phyloP scores from a whole-genome alignment of 1,284 basidiomycete species.

The Prillingera fragicola region DNA sequence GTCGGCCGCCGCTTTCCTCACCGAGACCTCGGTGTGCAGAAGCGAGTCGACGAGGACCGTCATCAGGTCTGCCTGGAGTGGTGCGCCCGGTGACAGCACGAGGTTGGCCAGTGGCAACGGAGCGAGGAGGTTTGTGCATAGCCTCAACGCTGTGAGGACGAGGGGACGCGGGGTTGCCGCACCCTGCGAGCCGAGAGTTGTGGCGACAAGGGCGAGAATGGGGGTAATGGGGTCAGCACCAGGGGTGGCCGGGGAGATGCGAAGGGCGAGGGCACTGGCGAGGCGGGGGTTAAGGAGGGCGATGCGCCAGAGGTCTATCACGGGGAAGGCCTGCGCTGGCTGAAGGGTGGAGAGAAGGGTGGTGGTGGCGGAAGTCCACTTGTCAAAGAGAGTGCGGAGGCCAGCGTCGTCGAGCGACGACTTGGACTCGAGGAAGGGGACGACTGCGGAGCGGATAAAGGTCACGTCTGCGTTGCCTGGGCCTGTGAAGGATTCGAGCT shows the following conservation, averaged over 20 bases:
- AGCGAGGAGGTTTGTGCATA: slow-evolving; percentile 69
- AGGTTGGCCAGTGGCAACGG: slow-evolving; percentile 54
- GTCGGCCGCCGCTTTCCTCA: slow-evolving; percentile 73
- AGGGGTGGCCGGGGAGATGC: slow-evolving; percentile 51
- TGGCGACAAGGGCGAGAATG: slow-evolving; percentile 49
- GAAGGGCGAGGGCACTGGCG: slow-evolving; percentile 53
- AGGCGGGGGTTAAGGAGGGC: slow-evolving; percentile 62
- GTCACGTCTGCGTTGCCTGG: slow-evolving; percentile 31
- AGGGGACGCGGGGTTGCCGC: slow-evolving; percentile 48
- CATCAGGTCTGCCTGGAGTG: slow-evolving; percentile 46
- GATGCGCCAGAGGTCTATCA: slow-evolving; percentile 77
- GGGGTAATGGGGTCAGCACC: slow-evolving; percentile 56
- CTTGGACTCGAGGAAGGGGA: slow-evolving; percentile 63
- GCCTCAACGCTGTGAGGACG: slow-evolving; percentile 63
- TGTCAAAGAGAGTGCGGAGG: slow-evolving; percentile 25
- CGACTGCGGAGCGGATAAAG: slow-evolving; percentile 52
- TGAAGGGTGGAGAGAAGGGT: slow-evolving; percentile 54
- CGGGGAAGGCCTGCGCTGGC: slow-evolving; percentile 64
- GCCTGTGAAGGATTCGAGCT: slow-evolving; percentile 62
- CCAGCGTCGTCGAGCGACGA: slow-evolving; percentile 27
- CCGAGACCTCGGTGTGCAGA: slow-evolving; percentile 60
- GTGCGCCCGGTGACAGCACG: slow-evolving; percentile 51
- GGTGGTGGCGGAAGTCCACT: slow-evolving; percentile 55
- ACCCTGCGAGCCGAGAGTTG: slow-evolving; percentile 13
- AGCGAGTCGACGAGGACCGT: slow-evolving; percentile 61